phyloP scores from a whole-genome alignment of 2,329 filamentous ascomycete genomes.

The Botrytis fabae region DNA sequence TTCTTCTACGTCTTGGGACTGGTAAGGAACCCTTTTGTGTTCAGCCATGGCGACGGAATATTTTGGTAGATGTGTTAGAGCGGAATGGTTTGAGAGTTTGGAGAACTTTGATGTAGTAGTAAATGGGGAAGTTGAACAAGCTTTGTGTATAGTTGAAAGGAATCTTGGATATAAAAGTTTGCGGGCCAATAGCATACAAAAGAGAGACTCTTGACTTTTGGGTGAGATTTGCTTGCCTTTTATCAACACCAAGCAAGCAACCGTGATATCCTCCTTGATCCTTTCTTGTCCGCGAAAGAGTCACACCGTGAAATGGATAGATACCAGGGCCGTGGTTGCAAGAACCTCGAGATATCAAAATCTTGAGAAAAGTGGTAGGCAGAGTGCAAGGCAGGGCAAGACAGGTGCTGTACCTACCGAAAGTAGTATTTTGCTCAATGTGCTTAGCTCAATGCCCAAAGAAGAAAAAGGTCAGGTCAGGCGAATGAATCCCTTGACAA shows the following conservation, averaged over 20 bases:
- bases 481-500: background rate
- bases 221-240: background rate
- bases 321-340: background rate
- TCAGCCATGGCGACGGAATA: conserved; percentile 51
- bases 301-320: conserved; percentile 3
- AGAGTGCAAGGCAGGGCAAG: background rate
- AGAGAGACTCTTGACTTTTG: background rate
- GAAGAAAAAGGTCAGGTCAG: conserved; percentile 3
- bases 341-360: background rate
- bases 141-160: conserved; percentile 6
- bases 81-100: background rate
- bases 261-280: background rate
- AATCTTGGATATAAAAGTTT: background rate
- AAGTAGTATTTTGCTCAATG: background rate
- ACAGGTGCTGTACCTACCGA: background rate
- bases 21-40: conserved; percentile 56
- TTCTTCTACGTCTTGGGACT: conserved; percentile 67
- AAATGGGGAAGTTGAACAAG: background rate
- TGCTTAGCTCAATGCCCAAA: background rate
- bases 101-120: background rate
- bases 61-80: background rate
- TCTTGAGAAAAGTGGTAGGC: background rate
- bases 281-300: background rate
- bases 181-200: background rate
- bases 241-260: background rate